Percentiles rank a stretch among this genome's conserved stretches.
phyloP scores from a whole-genome alignment of 441 rosid genomes.

The Euphorbia celastroides region DNA sequence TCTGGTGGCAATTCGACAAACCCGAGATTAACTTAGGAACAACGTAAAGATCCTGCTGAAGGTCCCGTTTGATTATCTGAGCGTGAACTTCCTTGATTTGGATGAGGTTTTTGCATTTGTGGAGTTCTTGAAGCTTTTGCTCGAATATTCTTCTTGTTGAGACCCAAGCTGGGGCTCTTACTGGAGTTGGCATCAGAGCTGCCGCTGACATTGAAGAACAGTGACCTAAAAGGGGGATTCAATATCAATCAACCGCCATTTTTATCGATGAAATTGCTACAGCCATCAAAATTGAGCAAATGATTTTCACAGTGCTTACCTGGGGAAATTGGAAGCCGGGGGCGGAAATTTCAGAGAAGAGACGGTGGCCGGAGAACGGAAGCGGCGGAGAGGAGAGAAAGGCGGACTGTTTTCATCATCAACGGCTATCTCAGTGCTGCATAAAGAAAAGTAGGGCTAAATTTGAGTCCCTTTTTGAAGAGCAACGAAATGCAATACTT shows the following conservation, averaged over 20 bases:
- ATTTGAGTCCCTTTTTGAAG: too few species aligned
- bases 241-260: background rate
- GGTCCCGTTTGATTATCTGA: conserved; percentile 40
- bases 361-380: background rate
- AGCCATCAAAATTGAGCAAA: background rate
- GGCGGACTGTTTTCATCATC: background rate
- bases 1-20: conserved; percentile 42
- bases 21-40: conserved; percentile 65
- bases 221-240: background rate
- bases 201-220: conserved; percentile 13
- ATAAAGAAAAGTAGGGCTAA: background rate
- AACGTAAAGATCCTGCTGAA: conserved; percentile 36
- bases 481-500: too few species aligned
- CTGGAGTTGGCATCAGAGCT: conserved; percentile 35
- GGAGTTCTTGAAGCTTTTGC: conserved; percentile 58
- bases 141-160: conserved; percentile 62
- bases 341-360: background rate
- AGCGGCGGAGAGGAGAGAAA: background rate
- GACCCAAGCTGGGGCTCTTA: conserved; percentile 64
- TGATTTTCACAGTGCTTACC: background rate
- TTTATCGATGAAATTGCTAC: background rate
- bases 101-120: conserved; percentile 46
- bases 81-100: conserved; percentile 53
- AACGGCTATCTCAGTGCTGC: background rate
- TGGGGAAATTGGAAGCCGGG: background rate